Percentiles rank a stretch among this genome's conserved stretches.
Evolutionary conservation across 1,284 basidiomycete species (phyloP).

Genomic region (Erythrobasidium hasegawianum): DNA sequence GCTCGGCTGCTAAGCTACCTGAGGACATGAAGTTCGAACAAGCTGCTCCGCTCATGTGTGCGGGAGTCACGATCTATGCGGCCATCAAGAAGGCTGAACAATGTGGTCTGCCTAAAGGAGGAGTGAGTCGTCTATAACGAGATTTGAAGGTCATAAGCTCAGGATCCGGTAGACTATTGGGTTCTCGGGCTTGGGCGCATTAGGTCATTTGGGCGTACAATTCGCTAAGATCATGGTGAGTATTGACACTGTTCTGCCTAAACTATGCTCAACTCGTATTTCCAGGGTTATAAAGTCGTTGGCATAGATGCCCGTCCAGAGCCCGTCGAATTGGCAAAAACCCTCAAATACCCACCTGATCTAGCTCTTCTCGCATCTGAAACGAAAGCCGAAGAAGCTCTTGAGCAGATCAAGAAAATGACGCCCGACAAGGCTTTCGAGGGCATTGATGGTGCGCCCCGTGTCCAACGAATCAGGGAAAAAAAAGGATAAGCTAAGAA

Average conservation of each 20-base stretch:
- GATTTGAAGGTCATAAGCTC: conserved; percentile 32
- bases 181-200: conserved; percentile 41
- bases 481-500: no score
- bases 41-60: conserved; percentile 42
- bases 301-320: conserved; percentile 40
- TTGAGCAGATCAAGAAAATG: conserved; percentile 10
- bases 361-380: conserved; percentile 35
- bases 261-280: no score
- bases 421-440: conserved; percentile 20
- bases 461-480: not conserved
- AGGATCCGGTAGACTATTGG: conserved; percentile 39
- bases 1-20: conserved; percentile 37
- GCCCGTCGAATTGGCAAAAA: conserved; percentile 39
- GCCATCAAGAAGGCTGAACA: conserved; percentile 27
- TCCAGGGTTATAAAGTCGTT: conserved; percentile 42
- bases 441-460: conserved; percentile 19
- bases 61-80: conserved; percentile 39
- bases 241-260: no score
- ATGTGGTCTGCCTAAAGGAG: conserved; percentile 19
- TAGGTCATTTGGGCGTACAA: conserved; percentile 43
- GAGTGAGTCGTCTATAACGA: conserved; percentile 6
- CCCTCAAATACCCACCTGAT: conserved; percentile 37
- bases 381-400: conserved; percentile 17
- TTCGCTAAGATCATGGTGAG: conserved; percentile 40
- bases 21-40: conserved; percentile 39